These are phyloP conservation scores for Boechera divaricarpa DNA, from an alignment of 345 rosid genomes.

Conservation along the genomic window DNA sequence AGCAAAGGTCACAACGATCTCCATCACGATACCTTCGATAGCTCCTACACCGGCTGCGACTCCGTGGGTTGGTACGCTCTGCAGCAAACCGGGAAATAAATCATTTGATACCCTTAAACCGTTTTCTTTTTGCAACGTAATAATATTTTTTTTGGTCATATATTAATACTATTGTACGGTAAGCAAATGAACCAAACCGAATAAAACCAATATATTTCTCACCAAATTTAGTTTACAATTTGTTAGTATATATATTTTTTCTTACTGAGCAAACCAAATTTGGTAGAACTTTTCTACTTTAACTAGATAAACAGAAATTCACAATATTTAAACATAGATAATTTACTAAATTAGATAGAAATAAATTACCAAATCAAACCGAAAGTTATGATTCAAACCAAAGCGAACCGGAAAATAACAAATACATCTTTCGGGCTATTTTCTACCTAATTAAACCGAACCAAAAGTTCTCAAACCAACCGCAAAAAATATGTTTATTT, in stretches of 20 bases:
- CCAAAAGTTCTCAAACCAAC: neutral
- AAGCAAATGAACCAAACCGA: neutral
- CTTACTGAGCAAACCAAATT: no score
- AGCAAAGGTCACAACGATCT: constrained; percentile 75
- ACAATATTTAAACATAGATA: neutral
- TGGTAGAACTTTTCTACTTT: neutral
- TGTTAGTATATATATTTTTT: no score
- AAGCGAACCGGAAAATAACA: neutral
- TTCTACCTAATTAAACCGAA: neutral
- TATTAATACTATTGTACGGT: neutral
- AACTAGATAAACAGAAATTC: neutral
- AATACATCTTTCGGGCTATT: neutral
- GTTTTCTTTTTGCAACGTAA: neutral
- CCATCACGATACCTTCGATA: constrained; percentile 68
- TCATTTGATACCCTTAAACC: neutral
- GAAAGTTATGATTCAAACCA: neutral
- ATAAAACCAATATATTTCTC: neutral
- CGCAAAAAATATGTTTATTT: neutral
- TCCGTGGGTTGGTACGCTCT: constrained; percentile 82
- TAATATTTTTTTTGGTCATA: neutral
- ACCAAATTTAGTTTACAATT: neutral
- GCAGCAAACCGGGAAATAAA: constrained; percentile 15
- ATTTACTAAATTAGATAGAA: no score
- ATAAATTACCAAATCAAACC: no score
- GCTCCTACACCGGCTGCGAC: constrained; percentile 72